phyloP scores from a whole-genome alignment of 139 green algal genomes.

The Chlorella ohadii region DNA sequence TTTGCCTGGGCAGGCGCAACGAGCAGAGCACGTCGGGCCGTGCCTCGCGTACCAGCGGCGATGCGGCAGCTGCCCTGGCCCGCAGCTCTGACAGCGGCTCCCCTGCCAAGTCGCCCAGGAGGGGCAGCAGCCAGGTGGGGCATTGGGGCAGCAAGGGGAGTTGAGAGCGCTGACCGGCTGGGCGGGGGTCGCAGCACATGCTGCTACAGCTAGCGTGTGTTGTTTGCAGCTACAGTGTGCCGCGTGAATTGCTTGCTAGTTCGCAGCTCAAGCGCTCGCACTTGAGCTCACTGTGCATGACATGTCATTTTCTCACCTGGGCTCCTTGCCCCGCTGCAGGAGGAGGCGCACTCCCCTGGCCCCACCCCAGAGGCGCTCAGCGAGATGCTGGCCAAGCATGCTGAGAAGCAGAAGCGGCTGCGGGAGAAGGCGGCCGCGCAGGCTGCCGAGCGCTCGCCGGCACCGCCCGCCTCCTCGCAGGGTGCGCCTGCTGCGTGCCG shows the following conservation, averaged over 20 bases:
- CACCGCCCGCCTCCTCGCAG: constrained; percentile 8
- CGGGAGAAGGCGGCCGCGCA: constrained; percentile 3
- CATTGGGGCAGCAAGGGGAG: no score
- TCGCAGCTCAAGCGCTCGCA: no score
- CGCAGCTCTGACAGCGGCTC: neutral
- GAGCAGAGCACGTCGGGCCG: constrained; percentile 9
- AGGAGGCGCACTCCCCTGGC: neutral
- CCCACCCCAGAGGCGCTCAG: constrained; percentile 12
- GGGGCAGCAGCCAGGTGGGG: constrained; percentile 8
- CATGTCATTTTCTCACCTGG: neutral
- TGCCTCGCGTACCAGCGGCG: neutral
- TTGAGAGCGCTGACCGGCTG: no score
- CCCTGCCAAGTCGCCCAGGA: constrained; percentile 7
- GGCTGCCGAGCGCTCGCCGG: constrained; percentile 11
- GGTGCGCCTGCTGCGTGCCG: neutral
- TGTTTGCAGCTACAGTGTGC: no score
- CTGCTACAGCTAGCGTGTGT: no score
- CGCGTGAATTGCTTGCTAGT: no score
- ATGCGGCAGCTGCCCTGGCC: neutral
- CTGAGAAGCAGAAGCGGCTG: constrained; percentile 28
- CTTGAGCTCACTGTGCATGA: no score
- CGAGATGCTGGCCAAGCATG: constrained; percentile 18
- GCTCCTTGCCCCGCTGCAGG: constrained; percentile 13
- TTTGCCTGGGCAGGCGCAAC: constrained; percentile 16
- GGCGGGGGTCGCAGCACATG: no score